Evolutionary conservation across 164 flowering plant genomes (phyloP).

Genomic region (Vitis rupestris): DNA sequence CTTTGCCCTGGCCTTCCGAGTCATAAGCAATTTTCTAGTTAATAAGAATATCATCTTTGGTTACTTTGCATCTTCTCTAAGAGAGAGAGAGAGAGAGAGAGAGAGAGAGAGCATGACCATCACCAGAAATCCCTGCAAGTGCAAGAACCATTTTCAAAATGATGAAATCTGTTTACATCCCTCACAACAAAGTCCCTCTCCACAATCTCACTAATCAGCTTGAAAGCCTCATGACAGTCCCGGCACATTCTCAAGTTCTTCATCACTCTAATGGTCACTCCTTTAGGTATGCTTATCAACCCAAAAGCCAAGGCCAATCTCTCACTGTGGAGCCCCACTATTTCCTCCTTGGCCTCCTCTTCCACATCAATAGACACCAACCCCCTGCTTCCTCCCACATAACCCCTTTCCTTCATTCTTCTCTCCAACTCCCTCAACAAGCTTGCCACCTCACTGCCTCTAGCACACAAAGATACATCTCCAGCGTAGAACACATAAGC

Average conservation of each 20-base stretch:
- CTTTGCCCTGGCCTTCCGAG: no score
- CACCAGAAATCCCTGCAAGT: slow-evolving; percentile 65
- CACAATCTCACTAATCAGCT: slow-evolving; percentile 51
- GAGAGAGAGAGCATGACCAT: not conserved
- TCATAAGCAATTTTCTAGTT: no score
- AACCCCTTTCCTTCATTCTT: slow-evolving; percentile 57
- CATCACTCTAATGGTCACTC: slow-evolving; percentile 54
- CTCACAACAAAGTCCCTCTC: slow-evolving; percentile 62
- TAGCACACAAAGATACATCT: slow-evolving; percentile 28
- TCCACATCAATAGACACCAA: slow-evolving; percentile 60
- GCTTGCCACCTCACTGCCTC: slow-evolving; percentile 31
- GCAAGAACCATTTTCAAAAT: slow-evolving; percentile 54
- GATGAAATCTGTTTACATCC: slow-evolving; percentile 72
- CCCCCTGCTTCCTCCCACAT: slow-evolving; percentile 37
- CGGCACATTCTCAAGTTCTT: slow-evolving; percentile 74
- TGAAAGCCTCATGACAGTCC: slow-evolving; percentile 66
- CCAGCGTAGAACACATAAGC: slow-evolving; percentile 51
- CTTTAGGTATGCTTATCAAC: slow-evolving; percentile 51
- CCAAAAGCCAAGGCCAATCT: slow-evolving; percentile 66
- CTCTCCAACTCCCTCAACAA: slow-evolving; percentile 44
- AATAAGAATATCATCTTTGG: no score
- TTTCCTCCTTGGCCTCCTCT: slow-evolving; percentile 56
- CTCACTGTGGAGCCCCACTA: slow-evolving; percentile 61
- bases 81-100: no score
- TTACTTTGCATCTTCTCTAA: no score